Base-by-base conservation (phyloP, 2,329 filamentous ascomycete species). In the Penicillium sp. region DNA sequence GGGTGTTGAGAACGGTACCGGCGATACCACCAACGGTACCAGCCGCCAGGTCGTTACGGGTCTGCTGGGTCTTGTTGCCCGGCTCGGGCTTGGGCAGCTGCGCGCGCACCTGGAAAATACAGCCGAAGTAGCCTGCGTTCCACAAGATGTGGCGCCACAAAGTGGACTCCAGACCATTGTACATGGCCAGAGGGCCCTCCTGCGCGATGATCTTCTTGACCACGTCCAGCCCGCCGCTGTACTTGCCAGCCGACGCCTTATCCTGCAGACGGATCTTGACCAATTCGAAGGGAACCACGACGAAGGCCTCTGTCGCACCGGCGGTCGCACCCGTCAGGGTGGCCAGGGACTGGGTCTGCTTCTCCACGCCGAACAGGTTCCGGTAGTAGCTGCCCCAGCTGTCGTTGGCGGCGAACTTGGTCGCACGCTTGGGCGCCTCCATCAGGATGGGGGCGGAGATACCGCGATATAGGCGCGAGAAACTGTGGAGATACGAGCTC, bases 191-290 rank as follows among this genome's bases (percentile, higher is more conserved):
- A 13, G 86, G 75, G 6, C 93, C 92, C 73, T 97, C 92, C 53
- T 84, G 79, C 68, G 82, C 82, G 61, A 96, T 78, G 35, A 89
- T 95, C 82, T 79, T 80, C 52, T 67, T 66, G 43, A 81, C 78
- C 35, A 79, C 79, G 47, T 78, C 75, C 8, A 74, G 58, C 67
- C 78, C 74, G 44, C 76, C 77, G 54, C 75, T 80, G 66, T 80
- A 81, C 57, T 79, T 95, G 68, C 87, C 83, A 37, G 92, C 89
- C 44, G 90, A 93, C 13, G 92, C 89, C 75, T 88, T 90, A 77
- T 98, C 93, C 73, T 98, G 93, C 41, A 98, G 81, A 60, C 93
- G 86, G 69, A 98, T 98, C 82, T 98, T 98, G 80, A 98, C 87
- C 51, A 96, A 83, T 78, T 96, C 93, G 72, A 98, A 98, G 44